phyloP scores from a whole-genome alignment of 2,329 filamentous ascomycete species.

The Xylariaceae sp. region DNA sequence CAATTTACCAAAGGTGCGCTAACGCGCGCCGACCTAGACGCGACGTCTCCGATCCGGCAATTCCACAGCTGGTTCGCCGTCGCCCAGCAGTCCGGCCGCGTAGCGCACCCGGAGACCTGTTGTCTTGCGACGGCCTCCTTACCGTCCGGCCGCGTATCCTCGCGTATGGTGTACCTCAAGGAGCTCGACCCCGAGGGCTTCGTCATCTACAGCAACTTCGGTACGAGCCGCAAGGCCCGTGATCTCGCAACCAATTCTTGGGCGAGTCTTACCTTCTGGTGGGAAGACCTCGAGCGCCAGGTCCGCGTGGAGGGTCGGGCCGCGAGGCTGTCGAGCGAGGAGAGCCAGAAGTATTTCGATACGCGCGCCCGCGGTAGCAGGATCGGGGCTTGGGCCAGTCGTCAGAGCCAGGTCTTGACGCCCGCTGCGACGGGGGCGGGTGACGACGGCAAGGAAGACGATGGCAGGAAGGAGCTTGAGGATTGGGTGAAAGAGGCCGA shows the following conservation, averaged over 20 bases:
- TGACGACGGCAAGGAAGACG: constrained; percentile 44
- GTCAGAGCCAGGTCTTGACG: constrained; percentile 74
- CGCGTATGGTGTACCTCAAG: constrained; percentile 90
- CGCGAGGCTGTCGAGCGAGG: constrained; percentile 61
- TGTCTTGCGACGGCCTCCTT: constrained; percentile 80
- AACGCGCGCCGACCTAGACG: constrained; percentile 55
- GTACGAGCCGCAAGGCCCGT: constrained; percentile 63
- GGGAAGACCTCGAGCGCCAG: constrained; percentile 81
- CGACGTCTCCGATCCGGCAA: constrained; percentile 66
- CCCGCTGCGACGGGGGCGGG: constrained; percentile 28
- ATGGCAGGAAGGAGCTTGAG: constrained; percentile 71
- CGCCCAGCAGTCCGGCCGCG: constrained; percentile 50
- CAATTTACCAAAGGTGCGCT: constrained; percentile 69
- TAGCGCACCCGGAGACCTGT: constrained; percentile 81
- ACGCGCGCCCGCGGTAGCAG: constrained; percentile 72
- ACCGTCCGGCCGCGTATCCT: constrained; percentile 77
- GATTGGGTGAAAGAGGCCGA: constrained; percentile 73
- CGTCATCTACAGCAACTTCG: constrained; percentile 92
- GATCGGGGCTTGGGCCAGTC: constrained; percentile 89
- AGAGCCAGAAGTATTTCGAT: constrained; percentile 67
- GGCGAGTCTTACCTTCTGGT: constrained; percentile 85
- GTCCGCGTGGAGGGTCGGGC: constrained; percentile 80
- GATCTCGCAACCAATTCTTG: constrained; percentile 71
- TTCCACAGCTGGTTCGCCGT: constrained; percentile 87
- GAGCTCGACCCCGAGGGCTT: constrained; percentile 81